Percentiles rank a stretch among this genome's conserved stretches.
phyloP scores from a whole-genome alignment of 345 rosid genomes.

The Arabidopsis suecica region DNA sequence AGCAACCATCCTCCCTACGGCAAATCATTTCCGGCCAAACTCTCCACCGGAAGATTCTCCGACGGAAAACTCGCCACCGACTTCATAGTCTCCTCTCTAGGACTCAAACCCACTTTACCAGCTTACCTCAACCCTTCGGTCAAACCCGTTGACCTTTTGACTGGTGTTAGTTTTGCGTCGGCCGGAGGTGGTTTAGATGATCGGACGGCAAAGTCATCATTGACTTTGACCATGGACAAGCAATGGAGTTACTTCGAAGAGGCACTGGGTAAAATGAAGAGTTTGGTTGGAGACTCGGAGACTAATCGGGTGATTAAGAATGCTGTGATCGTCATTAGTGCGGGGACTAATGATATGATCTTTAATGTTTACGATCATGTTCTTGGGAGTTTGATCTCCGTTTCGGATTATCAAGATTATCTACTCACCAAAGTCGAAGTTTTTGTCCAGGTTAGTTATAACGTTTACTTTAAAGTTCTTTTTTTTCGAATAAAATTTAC shows the following conservation, averaged over 20 bases:
- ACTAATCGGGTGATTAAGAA: constrained; percentile 39
- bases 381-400: constrained; percentile 22
- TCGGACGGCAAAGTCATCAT: constrained; percentile 19
- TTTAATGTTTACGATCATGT: constrained; percentile 38
- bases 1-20: constrained; percentile 46
- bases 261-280: constrained; percentile 35
- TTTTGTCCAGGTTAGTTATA: constrained; percentile 36
- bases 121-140: constrained; percentile 46
- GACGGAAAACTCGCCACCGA: constrained; percentile 50
- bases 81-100: constrained; percentile 39
- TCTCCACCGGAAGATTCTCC: constrained; percentile 49
- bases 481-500: no score
- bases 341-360: constrained; percentile 47
- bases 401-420: constrained; percentile 40
- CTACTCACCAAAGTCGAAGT: constrained; percentile 30
- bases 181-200: constrained; percentile 49
- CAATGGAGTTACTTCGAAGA: constrained; percentile 46
- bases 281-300: constrained; percentile 40
- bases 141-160: constrained; percentile 34
- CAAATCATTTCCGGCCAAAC: constrained; percentile 39
- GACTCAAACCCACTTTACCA: constrained; percentile 47
- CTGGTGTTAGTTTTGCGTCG: constrained; percentile 53
- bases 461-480: background rate
- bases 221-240: constrained; percentile 24
- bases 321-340: constrained; percentile 45